These are phyloP conservation scores for Rhynchosporium agropyri DNA, from an alignment of 2,329 filamentous ascomycete species.

Conservation along the genomic window DNA sequence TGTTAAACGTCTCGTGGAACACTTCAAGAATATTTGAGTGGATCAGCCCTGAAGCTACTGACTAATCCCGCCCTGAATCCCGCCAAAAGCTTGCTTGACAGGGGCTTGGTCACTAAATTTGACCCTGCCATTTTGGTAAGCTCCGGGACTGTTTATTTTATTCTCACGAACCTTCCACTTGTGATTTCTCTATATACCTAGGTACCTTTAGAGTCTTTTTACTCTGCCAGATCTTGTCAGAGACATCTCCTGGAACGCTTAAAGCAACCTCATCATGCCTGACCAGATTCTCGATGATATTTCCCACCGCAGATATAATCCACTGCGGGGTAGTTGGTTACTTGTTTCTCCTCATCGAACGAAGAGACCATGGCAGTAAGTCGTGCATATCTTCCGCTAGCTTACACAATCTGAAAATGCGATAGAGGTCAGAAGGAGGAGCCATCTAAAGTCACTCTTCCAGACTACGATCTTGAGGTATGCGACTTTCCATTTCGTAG, in stretches of 20 bases:
- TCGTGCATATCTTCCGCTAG: conserved; percentile 4
- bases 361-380: conserved; percentile 97
- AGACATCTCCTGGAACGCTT: background rate
- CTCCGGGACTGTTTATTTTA: background rate
- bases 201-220: no score
- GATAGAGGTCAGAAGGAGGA: conserved; percentile 77
- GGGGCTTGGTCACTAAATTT: background rate
- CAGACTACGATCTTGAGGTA: conserved; percentile 78
- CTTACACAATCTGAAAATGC: conserved; percentile 23
- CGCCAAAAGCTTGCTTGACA: conserved; percentile 2
- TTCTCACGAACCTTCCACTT: background rate
- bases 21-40: background rate
- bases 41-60: background rate
- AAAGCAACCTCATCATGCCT: conserved; percentile 56
- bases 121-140: conserved; percentile 7
- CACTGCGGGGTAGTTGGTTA: conserved; percentile 85
- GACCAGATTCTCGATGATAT: conserved; percentile 89
- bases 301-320: conserved; percentile 92
- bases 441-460: conserved; percentile 67
- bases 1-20: no score
- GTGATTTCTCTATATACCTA: background rate
- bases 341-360: conserved; percentile 95
- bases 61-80: conserved; percentile 3
- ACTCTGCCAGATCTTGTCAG: no score
- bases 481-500: conserved; percentile 29